phyloP scores from a whole-genome alignment of 1,284 basidiomycete species.

The Dichomitus squalens region DNA sequence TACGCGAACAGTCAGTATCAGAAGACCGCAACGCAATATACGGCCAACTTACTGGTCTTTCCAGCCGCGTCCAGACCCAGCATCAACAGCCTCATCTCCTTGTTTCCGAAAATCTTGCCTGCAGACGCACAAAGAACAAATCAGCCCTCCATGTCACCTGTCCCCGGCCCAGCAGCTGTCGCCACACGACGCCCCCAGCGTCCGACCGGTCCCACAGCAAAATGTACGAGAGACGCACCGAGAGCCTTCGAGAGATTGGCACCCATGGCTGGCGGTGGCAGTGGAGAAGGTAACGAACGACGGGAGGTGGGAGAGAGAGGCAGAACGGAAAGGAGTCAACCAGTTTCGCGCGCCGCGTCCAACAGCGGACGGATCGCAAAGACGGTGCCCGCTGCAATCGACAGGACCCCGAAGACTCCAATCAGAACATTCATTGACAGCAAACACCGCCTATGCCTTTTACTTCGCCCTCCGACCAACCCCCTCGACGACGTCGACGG shows the following conservation, averaged over 20 bases:
- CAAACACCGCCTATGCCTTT: neutral
- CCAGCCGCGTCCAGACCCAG: conserved; percentile 95
- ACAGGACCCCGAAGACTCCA: neutral
- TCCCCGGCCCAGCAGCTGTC: neutral
- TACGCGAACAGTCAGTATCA: conserved; percentile 16
- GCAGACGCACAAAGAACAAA: conserved; percentile 28
- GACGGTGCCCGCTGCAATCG: neutral
- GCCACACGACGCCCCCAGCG: neutral
- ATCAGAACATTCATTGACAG: neutral
- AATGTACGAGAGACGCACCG: conserved; percentile 44
- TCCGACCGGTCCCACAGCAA: neutral
- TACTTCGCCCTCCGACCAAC: too few species aligned
- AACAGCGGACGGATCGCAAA: neutral
- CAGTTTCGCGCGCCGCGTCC: conserved; percentile 8
- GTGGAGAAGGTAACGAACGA: conserved; percentile 49
- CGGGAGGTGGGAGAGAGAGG: conserved; percentile 38
- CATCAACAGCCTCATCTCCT: conserved; percentile 96
- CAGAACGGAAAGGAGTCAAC: conserved; percentile 28
- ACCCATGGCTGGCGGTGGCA: conserved; percentile 56
- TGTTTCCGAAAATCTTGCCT: conserved; percentile 97
- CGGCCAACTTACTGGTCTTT: conserved; percentile 80
- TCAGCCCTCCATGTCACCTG: conserved; percentile 10
- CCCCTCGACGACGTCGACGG: too few species aligned
- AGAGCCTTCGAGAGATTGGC: conserved; percentile 78
- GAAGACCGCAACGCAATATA: neutral